Base-by-base conservation (phyloP, 2,329 filamentous ascomycete genomes). In the Apiospora koreana region DNA sequence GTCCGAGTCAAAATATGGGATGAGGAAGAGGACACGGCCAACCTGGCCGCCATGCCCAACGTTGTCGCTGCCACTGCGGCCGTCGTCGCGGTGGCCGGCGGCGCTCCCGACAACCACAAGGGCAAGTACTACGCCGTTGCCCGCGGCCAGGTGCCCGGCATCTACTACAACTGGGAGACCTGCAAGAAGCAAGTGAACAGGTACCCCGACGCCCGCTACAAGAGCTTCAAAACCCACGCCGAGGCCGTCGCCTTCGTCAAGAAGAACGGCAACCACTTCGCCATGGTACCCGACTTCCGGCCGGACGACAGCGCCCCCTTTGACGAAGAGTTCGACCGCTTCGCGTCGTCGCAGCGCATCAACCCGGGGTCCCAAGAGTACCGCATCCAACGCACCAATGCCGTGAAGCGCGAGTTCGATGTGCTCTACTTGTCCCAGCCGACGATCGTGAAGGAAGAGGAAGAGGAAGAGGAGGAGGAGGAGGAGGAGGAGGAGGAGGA, bases 251-350 rank as follows among this genome's bases (percentile, higher is more conserved):
- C 76, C 74, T 8, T 77, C 75, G 9, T 78, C 25, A 28, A 28
- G 28, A 2, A 21, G 28, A 6, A 10, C 3, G 50, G 50, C 50
- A 58, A 58, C 50, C 50, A 74, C 43, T 77, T 78, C 68, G 74
- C 74, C 18, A 73, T 75, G 58, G 69, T 76, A 7, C 69, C 72
- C 1, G 46, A 74, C 67, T 78, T 77, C 25, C 41, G 68, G 43
- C 75, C 76, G n/a, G 48, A 76, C 41, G 65, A 65, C 38, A 70
- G 66, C 14, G 72, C 74, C 5, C 68, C 69, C 21, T 78, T 78
- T 35, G 75, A 76, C 2, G 72, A 77, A 10, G 76, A 78, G 35
- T 78, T 77, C 21, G n/a, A 46, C 5, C 76, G 76, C 10, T 74
- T 76, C 54, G 75, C 75, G 16, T 78, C 75, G 9, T 77, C 76